Conservation (phyloP, 805 yeast species). For the Spencermartinsiella europaea region DNA sequence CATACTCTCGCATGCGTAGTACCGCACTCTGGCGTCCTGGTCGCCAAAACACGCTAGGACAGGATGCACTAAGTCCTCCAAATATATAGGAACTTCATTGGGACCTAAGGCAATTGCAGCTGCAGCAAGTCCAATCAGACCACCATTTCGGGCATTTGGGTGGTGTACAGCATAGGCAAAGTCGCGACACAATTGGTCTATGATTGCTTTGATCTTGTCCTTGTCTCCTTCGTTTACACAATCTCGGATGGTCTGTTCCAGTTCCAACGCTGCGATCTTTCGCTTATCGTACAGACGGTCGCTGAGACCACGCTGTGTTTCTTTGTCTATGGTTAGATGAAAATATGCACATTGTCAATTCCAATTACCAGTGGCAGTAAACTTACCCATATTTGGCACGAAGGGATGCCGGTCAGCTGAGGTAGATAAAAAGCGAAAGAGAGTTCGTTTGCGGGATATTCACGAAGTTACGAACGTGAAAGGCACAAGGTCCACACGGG, state of each 20-base stretch:
- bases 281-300: slow-evolving; percentile 76
- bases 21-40: slow-evolving; percentile 94
- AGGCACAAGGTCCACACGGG: too few relatives aligned
- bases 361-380: neutral
- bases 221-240: slow-evolving; percentile 57
- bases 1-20: slow-evolving; percentile 93
- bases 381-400: slow-evolving; percentile 8
- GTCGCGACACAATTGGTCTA: slow-evolving; percentile 70
- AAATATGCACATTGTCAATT: too few relatives aligned
- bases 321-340: slow-evolving; percentile 56
- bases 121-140: slow-evolving; percentile 91
- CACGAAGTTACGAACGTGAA: too few relatives aligned
- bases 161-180: slow-evolving; percentile 80
- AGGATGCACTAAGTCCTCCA: slow-evolving; percentile 85
- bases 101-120: slow-evolving; percentile 88
- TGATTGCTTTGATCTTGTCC: slow-evolving; percentile 53
- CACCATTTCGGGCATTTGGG: slow-evolving; percentile 89
- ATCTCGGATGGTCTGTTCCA: slow-evolving; percentile 69
- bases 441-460: too few relatives aligned
- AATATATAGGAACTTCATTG: slow-evolving; percentile 72
- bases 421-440: too few relatives aligned
- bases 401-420: too few relatives aligned
- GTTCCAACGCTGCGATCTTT: slow-evolving; percentile 60
- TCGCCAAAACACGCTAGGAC: slow-evolving; percentile 94
- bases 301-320: slow-evolving; percentile 59